Base-by-base conservation (phyloP, 768 basidiomycete species). In the Paxillus ammoniavirescens region DNA sequence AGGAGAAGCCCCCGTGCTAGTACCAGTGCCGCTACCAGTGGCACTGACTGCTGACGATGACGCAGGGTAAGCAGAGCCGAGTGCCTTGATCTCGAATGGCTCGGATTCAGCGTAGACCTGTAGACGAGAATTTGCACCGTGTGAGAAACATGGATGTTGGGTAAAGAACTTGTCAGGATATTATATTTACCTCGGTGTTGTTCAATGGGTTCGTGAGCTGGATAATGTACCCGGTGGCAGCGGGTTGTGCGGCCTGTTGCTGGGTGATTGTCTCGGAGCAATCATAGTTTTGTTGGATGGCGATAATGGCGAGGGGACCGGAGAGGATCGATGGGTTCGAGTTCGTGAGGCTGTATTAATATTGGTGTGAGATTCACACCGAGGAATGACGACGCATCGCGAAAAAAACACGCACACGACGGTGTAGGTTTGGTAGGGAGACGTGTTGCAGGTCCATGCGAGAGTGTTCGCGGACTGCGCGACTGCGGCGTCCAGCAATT, bases 71-170 rank as follows among this genome's bases (percentile, higher is more conserved):
- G 73, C 8, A 35, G 86, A 74, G 47, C 82, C 82, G 31, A 71
- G 55, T 6, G 83, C 63, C 65, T 83, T 81, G 67, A 91, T 77
- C 65, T 82, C 80, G 67, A 91, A 91, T 4, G 70, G 65, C 51
- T 75, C 44, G 26, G 84, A 81, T 36, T 66, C 62, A 12, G 83
- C 82, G 55, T 76, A 88, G 50, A 89, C 53, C 83, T 90, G 57
- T 18, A 14, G 18, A 46, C 4, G 42, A 4, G 10, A 26, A 26
- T 26, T 26, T 26, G 26, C 5, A 26, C 23, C 33, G 38, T 23
- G 13, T 47, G 42, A 38, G 45, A n/a, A 50, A 44, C 8, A 28
- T n/a, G 17, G 21, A 33, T 47, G 23, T 31, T 15, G 10, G 8
- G 21, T 1, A 21, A 21, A 23, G 18, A 21, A 7, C 4, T 2